Evolutionary conservation across 129 eudicot genomes (phyloP).

Genomic region (Flaveria brownii): DNA sequence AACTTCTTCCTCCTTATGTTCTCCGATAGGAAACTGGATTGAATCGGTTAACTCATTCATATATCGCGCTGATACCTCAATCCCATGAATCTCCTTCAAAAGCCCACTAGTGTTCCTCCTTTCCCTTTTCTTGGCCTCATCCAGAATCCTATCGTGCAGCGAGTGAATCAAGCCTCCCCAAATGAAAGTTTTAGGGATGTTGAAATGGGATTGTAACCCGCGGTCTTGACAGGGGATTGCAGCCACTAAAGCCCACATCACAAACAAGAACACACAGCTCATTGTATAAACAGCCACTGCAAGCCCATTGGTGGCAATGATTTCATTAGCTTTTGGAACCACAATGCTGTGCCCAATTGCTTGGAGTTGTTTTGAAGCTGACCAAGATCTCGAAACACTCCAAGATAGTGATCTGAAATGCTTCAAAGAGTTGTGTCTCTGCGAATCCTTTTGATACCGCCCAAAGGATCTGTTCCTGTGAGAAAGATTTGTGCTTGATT

Average conservation of each 20-base stretch:
- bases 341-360: constrained; percentile 37
- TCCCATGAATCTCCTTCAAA: constrained; percentile 70
- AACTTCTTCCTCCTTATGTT: constrained; percentile 58
- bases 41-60: constrained; percentile 57
- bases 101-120: constrained; percentile 57
- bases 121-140: constrained; percentile 69
- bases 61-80: constrained; percentile 52
- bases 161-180: constrained; percentile 57
- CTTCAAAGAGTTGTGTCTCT: constrained; percentile 15
- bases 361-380: constrained; percentile 38
- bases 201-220: constrained; percentile 59
- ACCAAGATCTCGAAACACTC: constrained; percentile 39
- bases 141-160: constrained; percentile 72
- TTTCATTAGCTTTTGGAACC: constrained; percentile 44
- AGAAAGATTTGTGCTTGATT: constrained; percentile 21
- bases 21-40: constrained; percentile 54
- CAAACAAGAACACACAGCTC: constrained; percentile 64
- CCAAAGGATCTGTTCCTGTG: constrained; percentile 39
- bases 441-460: constrained; percentile 33
- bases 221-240: constrained; percentile 90
- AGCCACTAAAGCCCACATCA: constrained; percentile 93
- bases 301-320: constrained; percentile 34
- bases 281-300: constrained; percentile 61
- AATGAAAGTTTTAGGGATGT: constrained; percentile 40
- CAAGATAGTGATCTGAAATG: constrained; percentile 39